These are phyloP conservation scores for Avena eriantha DNA, from an alignment of 176 grass and related monocot species.

Conservation along the genomic window DNA sequence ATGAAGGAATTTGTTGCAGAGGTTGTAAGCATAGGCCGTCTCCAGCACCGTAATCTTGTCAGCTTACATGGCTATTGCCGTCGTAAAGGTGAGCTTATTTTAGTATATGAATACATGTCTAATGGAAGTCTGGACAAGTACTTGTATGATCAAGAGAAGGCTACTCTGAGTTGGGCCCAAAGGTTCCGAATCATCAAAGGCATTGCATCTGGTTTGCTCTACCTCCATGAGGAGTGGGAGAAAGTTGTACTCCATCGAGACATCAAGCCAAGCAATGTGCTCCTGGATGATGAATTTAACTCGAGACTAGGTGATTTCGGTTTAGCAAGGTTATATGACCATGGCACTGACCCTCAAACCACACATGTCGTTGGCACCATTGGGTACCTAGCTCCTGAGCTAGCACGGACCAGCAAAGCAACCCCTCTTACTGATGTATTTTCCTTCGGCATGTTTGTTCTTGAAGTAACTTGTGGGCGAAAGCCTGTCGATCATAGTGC, in stretches of 20 bases:
- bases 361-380: constrained; percentile 37
- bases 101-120: no score
- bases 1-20: background rate
- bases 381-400: background rate
- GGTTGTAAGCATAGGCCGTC: background rate
- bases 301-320: constrained; percentile 42
- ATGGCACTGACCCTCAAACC: constrained; percentile 38
- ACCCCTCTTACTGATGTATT: constrained; percentile 44
- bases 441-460: constrained; percentile 37
- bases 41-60: background rate
- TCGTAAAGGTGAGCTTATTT: no score
- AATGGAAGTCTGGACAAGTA: no score
- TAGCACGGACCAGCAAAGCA: background rate
- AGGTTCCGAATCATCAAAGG: constrained; percentile 46
- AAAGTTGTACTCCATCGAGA: constrained; percentile 33
- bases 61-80: no score
- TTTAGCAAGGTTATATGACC: constrained; percentile 43
- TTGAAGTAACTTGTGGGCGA: constrained; percentile 36
- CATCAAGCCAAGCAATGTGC: background rate
- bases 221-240: constrained; percentile 51
- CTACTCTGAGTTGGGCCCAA: constrained; percentile 20
- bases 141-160: background rate
- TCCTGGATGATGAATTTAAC: background rate
- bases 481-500: background rate
- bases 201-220: constrained; percentile 28